These are phyloP conservation scores for Vinca major DNA, from an alignment of 305 asterid species.

Conservation along the genomic window DNA sequence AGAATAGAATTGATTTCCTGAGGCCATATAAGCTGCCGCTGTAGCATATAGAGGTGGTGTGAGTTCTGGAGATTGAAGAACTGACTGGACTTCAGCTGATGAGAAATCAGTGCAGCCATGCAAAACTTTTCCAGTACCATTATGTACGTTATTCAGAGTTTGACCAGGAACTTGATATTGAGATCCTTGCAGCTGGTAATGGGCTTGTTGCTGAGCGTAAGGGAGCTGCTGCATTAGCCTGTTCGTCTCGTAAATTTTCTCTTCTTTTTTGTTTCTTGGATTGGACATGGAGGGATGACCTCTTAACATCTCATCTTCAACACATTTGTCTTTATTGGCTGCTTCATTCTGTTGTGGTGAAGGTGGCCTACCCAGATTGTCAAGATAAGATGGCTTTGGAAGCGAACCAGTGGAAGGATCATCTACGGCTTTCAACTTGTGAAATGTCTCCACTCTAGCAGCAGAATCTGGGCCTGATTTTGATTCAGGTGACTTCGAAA, in stretches of 20 bases:
- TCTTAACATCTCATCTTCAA: constrained; percentile 25
- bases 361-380: constrained; percentile 27
- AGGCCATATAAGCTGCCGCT: constrained; percentile 59
- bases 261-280: constrained; percentile 31
- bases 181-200: constrained; percentile 33
- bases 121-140: constrained; percentile 25
- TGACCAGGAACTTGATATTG: constrained; percentile 36
- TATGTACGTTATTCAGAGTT: constrained; percentile 27
- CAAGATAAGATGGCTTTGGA: constrained; percentile 23
- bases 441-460: constrained; percentile 27
- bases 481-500: constrained; percentile 34
- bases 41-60: constrained; percentile 60
- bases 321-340: constrained; percentile 26
- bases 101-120: constrained; percentile 31
- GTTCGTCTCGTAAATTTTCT: constrained; percentile 32
- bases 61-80: constrained; percentile 41
- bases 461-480: constrained; percentile 25
- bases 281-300: constrained; percentile 16
- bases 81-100: constrained; percentile 34
- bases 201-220: constrained; percentile 31
- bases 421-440: constrained; percentile 22
- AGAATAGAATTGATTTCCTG: constrained; percentile 51
- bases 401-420: constrained; percentile 25
- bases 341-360: constrained; percentile 30
- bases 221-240: constrained; percentile 29